Base-by-base conservation (phyloP, 345 rosid genomes). In the Brassica carinata region DNA sequence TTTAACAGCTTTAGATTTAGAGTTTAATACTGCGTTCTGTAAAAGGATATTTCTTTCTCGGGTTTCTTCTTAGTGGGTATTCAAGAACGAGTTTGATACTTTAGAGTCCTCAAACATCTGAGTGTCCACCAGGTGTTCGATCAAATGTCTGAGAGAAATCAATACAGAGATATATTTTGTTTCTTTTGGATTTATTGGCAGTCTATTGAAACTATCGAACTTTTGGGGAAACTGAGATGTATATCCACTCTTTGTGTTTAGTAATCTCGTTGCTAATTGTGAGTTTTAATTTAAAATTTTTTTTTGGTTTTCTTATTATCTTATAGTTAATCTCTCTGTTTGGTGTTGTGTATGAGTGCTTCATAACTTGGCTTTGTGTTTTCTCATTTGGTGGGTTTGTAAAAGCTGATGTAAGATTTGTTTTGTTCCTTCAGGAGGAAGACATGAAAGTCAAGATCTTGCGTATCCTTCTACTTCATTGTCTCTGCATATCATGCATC, bases 401-500 rank as follows among this genome's bases (percentile, higher is more conserved):
- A 11, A 19, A n/a, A 38, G 31, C 57, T 19, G 17, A 5, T 67
- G 11, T 38, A 38, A 18, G 55, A 9, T 18, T 38, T 38, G 1
- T 36, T 10, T 40, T 19, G 15, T 53, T 68, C 48, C 9, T 23
- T 43, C 34, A 68, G 72, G 58, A 43, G 58, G 58, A 68, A 68
- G 58, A 29, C 72, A 68, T 68, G 72, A 68, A 43, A 68, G 72
- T 68, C 11, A 68, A 68, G 72, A 8, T 68, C 33, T 68, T 68
- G 72, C 72, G 72, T 68, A 68, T 68, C 72, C 72, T 68, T 68
- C 34, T 13, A 23, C 14, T 48, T 68, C 13, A 43, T 43, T 17
- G 3, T 43, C 19, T 23, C 17, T 40, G 58, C 72, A 19, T 68
- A 67, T 40, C 57, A 40, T 40, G 57, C n/a, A 67, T 67, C 33